Evolutionary conservation across 108 stramenopile species (phyloP), one percentile per base, ranked within the genome.

Genomic region (Nitzschia sp.): DNA sequence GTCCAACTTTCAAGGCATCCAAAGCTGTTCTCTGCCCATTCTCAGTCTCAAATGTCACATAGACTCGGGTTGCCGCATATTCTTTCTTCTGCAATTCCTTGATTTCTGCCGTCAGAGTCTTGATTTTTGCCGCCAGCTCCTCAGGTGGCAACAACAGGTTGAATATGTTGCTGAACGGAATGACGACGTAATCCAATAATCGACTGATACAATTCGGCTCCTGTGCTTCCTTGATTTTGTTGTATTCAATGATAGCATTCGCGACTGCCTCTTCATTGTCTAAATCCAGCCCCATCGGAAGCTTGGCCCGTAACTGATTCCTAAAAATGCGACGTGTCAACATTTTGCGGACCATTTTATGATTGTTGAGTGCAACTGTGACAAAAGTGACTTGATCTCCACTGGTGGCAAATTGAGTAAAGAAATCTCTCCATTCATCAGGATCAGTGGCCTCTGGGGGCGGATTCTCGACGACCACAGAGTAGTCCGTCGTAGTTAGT

Each of bases 31-130:
- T 42, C 69, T 95, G 93, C 9, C 86, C 88, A 25, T 76, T 78
- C 66, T 95, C 93, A 2, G 87, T 88, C 72, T 91, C 90, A 69
- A 95, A 95, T 3, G 89, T 95, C 18, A 91, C 85, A 64, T 74
- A 91, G 4, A 94, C 93, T 15, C 73, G 62, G 1, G 81, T 58
- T 0, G 70, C 88, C 19, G 75, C 31, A 54, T 88, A 93, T 30
- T 87, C 62, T 28, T 82, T 59, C 55, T 79, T 38, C 29, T 81
- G 78, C 24, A 91, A 68, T 61, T 74, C 78, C 25, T 86, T 82
- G 55, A 90, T 84, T 53, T 85, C 64, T n/a, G 82, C 69, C 1
- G 66, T 83, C 27, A 77, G 55, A 8, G 33, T 34, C 32, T 74
- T 46, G 11, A 88, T 53, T 18, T 74, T 72, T n/a, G 75, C 60